Evolutionary conservation across 2,329 filamentous ascomycete species (phyloP), one percentile per base, ranked within the genome.

Genomic region (Penicillium sclerotigenum): DNA sequence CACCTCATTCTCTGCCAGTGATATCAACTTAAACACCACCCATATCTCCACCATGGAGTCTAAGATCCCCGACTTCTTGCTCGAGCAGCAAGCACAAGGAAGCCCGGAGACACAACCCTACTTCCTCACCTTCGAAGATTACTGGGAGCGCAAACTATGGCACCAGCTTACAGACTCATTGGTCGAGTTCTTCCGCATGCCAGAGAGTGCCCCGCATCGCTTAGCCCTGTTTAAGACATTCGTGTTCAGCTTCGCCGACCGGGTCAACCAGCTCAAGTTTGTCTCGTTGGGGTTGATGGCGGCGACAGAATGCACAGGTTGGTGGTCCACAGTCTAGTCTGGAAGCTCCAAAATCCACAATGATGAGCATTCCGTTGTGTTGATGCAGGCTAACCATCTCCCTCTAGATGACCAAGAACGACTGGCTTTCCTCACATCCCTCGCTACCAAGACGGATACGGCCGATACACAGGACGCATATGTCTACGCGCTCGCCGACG

Each of bases 61-160:
- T 75, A 86, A 87, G 71, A 94, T 97, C 75, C 84, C 90, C 72
- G 90, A 96, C 75, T 96, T 97, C 79, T 88, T 99, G 63, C 85
- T 87, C 59, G 88, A 96, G 67, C 90, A 95, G 83, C 89, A 91
- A 73, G 91, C 96, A 72, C 81, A 87, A 73, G 90, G 91, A 69
- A 89, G 91, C 50, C 89, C 91, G 66, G 89, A 96, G 74, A 84
- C 96, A 51, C 92, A 97, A 78, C 84, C 88, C 69, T 85, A 90
- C 70, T 90, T 97, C 75, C 83, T 99, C 68, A 86, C 88, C 68
- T 96, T 99, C 65, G 94, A 99, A 80, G 91, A 96, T 73, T 90
- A 87, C 72, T 99, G 94, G 94, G 94, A 99, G 81, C 87, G 93
- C 69, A 97, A 97, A 80, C 84, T 99, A 78, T 99, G 94, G 94